Conservation (phyloP, 768 basidiomycete species). For the Pulveroboletus sp. region DNA sequence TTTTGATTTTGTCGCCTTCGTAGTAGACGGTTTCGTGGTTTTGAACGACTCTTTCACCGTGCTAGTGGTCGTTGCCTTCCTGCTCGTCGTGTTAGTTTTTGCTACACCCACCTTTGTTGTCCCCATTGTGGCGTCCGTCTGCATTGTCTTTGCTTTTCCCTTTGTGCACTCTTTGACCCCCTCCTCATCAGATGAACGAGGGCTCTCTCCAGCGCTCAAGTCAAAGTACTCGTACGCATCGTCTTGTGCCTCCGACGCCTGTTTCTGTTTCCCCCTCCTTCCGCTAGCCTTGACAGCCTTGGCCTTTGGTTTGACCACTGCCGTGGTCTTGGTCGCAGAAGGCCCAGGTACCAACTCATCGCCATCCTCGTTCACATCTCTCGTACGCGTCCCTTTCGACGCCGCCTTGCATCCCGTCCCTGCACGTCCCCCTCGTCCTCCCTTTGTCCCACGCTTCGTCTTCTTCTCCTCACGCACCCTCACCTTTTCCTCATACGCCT, state of each 20-base stretch:
- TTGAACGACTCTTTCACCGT: constrained; percentile 12
- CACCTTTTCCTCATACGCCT: constrained; percentile 58
- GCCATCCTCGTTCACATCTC: background rate
- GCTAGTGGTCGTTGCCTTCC: background rate
- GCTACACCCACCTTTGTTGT: background rate
- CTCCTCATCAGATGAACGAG: constrained; percentile 17
- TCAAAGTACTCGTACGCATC: constrained; percentile 26
- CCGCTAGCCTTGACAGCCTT: constrained; percentile 6
- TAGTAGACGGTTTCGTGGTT: constrained; percentile 8
- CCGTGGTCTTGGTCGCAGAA: constrained; percentile 2
- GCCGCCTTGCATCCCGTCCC: background rate
- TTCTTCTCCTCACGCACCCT: constrained; percentile 47
- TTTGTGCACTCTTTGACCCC: background rate
- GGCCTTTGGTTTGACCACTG: constrained; percentile 5
- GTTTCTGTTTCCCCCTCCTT: constrained; percentile 20
- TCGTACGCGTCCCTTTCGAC: constrained; percentile 1
- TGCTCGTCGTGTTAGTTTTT: background rate
- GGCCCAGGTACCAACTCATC: constrained; percentile 1
- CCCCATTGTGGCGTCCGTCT: background rate
- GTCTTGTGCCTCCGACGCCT: constrained; percentile 23
- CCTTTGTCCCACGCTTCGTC: constrained; percentile 23
- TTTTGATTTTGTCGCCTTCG: constrained; percentile 4
- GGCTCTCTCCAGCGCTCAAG: constrained; percentile 23
- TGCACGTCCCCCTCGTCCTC: constrained; percentile 1
- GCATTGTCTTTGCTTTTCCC: constrained; percentile 2